Base-by-base conservation (phyloP, 352 stramenopile genomes). In the Globisporangium irregulare region DNA sequence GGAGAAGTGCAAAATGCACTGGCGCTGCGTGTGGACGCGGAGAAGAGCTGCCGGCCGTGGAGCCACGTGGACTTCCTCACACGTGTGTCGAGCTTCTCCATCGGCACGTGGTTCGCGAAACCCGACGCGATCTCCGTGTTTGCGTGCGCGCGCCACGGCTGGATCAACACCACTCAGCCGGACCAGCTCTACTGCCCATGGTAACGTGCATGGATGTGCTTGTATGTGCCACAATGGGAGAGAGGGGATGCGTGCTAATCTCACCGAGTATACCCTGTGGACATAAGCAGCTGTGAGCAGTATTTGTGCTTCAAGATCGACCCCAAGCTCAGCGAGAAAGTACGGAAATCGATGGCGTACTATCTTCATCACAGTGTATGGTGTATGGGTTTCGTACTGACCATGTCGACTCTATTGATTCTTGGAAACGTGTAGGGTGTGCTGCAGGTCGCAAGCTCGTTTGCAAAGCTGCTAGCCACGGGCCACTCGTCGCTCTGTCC, bases 51-150 rank as follows among this genome's bases (percentile, higher is more conserved):
- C 63, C 77, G 74, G 15, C 79, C 84, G 8, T 90, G 79, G 78
- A 75, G 78, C 66, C 79, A 82, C 53, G 62, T 48, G 12, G 72
- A 79, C 48, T 92, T 92, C 66, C 46, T 87, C 41, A 27, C 36
- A 12, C 84, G 84, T 67, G 77, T 87, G 22, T 71, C 71, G 59
- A 90, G 68, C 58, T 92, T 89, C 65, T 70, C 64, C 27, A 81
- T 86, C 54, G 79, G 59, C 43, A 82, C 71, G 46, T 92, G 84
- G 84, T 89, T 89, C 36, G 84, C 80, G 20, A 92, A 92, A 53
- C 84, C 81, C 34, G 69, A 71, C 1, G 32, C 38, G 14, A 82
- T 92, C 63, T 78, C 60, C 34, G 71, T 70, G 10, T 78, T 90
- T 25, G 74, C 68, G 36, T 87, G 80, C 55, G 78, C 81, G 61